These are phyloP conservation scores for Breynia disticha DNA, from an alignment of 441 rosid species.

Conservation along the genomic window DNA sequence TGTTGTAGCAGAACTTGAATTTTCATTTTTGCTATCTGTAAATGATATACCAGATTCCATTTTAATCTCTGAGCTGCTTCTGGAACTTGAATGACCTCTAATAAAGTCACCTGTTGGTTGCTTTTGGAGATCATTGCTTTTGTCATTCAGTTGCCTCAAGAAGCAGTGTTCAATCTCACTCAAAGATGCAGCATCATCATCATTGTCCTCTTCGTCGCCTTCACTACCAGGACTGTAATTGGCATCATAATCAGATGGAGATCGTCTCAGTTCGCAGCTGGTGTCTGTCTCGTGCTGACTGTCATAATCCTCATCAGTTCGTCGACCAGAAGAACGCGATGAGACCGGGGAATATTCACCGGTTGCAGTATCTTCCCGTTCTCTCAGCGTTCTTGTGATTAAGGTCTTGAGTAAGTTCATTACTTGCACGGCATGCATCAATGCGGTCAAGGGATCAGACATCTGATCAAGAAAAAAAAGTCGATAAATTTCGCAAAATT, in stretches of 20 bases:
- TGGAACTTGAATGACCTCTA: constrained; percentile 18
- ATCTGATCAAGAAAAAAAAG: constrained; percentile 29
- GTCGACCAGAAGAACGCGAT: constrained; percentile 43
- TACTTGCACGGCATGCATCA: constrained; percentile 86
- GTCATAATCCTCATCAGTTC: constrained; percentile 52
- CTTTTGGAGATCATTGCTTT: constrained; percentile 10
- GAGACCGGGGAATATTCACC: constrained; percentile 69
- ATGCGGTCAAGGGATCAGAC: constrained; percentile 79
- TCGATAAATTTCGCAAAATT: background rate
- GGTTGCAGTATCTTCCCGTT: constrained; percentile 43
- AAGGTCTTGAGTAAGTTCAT: constrained; percentile 76
- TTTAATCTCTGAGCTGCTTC: constrained; percentile 23
- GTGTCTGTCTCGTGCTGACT: constrained; percentile 72
- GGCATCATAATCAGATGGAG: constrained; percentile 33
- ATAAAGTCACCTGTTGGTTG: constrained; percentile 5
- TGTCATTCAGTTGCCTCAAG: constrained; percentile 41
- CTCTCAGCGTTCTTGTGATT: constrained; percentile 41
- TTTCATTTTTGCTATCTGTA: constrained; percentile 41
- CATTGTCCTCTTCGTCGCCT: constrained; percentile 33
- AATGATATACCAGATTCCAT: constrained; percentile 38
- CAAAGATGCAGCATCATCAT: constrained; percentile 40
- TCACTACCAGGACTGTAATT: constrained; percentile 27
- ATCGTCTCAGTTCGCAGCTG: constrained; percentile 54
- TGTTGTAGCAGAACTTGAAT: constrained; percentile 26
- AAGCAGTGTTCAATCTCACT: constrained; percentile 59